These are phyloP conservation scores for Cutaneotrichosporon mucoides DNA, from an alignment of 1,284 basidiomycete genomes.

Conservation along the genomic window DNA sequence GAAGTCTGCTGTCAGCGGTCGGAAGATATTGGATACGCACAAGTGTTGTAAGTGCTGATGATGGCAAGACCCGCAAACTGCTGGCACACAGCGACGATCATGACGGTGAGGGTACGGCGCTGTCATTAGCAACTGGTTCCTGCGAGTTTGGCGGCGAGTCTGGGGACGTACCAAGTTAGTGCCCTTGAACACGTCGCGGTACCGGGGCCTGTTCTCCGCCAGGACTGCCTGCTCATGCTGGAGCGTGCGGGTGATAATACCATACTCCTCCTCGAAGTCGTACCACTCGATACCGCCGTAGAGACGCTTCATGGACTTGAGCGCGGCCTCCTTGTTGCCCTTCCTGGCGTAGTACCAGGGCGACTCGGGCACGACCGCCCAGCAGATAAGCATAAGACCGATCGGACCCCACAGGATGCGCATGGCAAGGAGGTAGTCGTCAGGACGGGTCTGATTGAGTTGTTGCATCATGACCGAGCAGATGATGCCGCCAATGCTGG, in stretches of 20 bases:
- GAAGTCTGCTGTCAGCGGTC: conserved; percentile 14
- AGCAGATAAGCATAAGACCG: conserved; percentile 16
- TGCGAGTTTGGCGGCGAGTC: not conserved
- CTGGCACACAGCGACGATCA: conserved; percentile 15
- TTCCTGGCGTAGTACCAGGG: conserved; percentile 20
- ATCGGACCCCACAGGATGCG: conserved; percentile 15
- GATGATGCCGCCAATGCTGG: not conserved
- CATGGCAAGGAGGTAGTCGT: conserved; percentile 15
- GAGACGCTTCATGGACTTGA: conserved; percentile 19
- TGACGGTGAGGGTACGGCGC: conserved; percentile 20
- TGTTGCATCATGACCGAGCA: conserved; percentile 15
- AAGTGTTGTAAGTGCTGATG: conserved; percentile 24
- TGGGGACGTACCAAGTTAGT: conserved; percentile 5
- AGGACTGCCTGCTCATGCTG: conserved; percentile 19
- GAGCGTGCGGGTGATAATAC: conserved; percentile 22
- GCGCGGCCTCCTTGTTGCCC: conserved; percentile 19
- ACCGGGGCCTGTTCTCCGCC: not conserved
- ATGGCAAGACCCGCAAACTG: conserved; percentile 24
- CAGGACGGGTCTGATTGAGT: conserved; percentile 9
- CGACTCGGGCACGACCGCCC: conserved; percentile 13
- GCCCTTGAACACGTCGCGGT: conserved; percentile 16
- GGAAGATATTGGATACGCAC: conserved; percentile 2
- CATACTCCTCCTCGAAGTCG: conserved; percentile 32
- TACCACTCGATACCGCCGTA: conserved; percentile 29
- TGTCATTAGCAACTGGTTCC: not conserved